Conservation (phyloP, 139 green algal genomes). For the Astrephomene gubernaculifera region DNA sequence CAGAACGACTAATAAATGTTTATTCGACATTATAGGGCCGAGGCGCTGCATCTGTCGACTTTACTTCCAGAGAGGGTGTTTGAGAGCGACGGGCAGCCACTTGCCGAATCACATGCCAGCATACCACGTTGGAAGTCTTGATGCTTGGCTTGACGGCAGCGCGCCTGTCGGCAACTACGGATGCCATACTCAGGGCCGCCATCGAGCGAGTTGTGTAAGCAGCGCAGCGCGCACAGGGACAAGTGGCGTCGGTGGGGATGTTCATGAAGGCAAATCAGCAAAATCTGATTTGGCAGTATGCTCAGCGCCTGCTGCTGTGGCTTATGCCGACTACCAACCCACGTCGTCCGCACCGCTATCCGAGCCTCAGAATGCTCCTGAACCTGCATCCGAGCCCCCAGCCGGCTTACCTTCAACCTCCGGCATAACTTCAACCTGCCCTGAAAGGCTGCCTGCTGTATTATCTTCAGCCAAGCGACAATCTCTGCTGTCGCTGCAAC, state of each 20-base stretch:
- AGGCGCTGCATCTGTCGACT: no score
- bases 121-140: constrained; percentile 3
- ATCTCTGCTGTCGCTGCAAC: constrained; percentile 3
- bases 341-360: background rate
- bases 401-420: background rate
- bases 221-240: background rate
- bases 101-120: no score
- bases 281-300: background rate
- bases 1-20: no score
- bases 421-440: background rate
- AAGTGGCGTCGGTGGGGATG: background rate
- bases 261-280: background rate
- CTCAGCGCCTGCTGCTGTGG: background rate
- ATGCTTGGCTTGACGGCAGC: constrained; percentile 3
- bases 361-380: background rate
- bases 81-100: no score
- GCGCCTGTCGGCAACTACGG: background rate
- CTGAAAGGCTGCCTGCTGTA: background rate
- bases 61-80: no score
- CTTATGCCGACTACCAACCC: background rate
- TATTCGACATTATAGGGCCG: no score
- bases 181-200: background rate
- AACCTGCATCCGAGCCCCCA: no score
- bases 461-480: background rate
- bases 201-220: background rate